Evolutionary conservation across 1,284 basidiomycete genomes (phyloP).

Genomic region (Puccinia polysora): DNA sequence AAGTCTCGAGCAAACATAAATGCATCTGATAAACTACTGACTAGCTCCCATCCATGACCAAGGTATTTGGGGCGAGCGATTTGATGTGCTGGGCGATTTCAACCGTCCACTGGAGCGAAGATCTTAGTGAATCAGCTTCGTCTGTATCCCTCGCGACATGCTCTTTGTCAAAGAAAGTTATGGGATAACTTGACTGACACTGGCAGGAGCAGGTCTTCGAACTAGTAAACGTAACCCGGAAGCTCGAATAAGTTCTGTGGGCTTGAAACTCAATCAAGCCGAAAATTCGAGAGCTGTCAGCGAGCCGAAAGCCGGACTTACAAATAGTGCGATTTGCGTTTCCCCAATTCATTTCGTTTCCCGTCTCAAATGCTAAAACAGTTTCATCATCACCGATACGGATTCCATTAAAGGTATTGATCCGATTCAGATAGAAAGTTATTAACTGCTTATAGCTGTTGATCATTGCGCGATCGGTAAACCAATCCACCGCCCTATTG

Average conservation of each 20-base stretch:
- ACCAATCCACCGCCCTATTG: constrained; percentile 30
- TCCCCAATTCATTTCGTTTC: constrained; percentile 41
- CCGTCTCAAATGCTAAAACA: constrained; percentile 36
- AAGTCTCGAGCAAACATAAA: neutral
- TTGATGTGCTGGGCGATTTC: constrained; percentile 37
- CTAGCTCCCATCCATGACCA: constrained; percentile 44
- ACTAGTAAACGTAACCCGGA: neutral
- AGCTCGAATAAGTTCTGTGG: too few species aligned
- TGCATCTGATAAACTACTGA: neutral
- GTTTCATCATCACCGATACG: constrained; percentile 34
- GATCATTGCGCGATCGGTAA: constrained; percentile 29
- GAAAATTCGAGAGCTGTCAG: too few species aligned
- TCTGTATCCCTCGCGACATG: neutral
- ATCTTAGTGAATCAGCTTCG: neutral
- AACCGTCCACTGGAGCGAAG: constrained; percentile 31
- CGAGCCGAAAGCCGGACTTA: neutral
- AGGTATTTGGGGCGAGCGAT: constrained; percentile 33
- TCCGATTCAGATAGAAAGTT: constrained; percentile 30
- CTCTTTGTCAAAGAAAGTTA: neutral
- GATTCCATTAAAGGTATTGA: constrained; percentile 34
- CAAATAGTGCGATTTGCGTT: constrained; percentile 1
- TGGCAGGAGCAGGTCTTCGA: constrained; percentile 6
- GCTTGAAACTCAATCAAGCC: too few species aligned
- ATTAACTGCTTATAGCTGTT: constrained; percentile 24
- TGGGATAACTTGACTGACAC: neutral